These are phyloP conservation scores for Talaromyces nanjingensis DNA, from an alignment of 495 filamentous ascomycete species.

Conservation along the genomic window DNA sequence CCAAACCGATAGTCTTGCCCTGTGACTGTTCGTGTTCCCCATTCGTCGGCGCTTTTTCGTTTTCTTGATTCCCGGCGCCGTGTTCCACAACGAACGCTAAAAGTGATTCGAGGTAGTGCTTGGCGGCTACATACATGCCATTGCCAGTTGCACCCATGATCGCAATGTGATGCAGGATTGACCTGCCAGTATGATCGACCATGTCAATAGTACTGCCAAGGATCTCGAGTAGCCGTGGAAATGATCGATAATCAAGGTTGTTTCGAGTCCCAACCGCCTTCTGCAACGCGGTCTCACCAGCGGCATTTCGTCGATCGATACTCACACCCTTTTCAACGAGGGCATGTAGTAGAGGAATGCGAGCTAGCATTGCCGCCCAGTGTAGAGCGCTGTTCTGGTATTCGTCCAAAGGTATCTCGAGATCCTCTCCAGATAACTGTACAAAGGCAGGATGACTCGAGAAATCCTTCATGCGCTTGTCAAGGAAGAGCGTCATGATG, in stretches of 20 bases:
- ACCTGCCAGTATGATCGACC: constrained; percentile 79
- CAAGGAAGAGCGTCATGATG: constrained; percentile 82
- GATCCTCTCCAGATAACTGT: constrained; percentile 69
- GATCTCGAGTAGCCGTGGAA: constrained; percentile 78
- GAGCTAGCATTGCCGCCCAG: constrained; percentile 95
- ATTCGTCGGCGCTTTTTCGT: constrained; percentile 21
- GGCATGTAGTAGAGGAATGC: constrained; percentile 68
- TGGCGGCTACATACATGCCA: constrained; percentile 66
- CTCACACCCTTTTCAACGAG: constrained; percentile 77
- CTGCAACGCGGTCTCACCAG: constrained; percentile 87
- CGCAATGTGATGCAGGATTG: constrained; percentile 92
- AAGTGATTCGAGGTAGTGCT: constrained; percentile 88
- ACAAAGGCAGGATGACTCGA: constrained; percentile 56
- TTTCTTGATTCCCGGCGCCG: constrained; percentile 55
- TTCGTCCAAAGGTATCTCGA: constrained; percentile 84
- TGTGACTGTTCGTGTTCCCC: constrained; percentile 22
- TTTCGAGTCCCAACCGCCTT: constrained; percentile 83
- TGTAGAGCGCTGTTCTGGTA: constrained; percentile 85
- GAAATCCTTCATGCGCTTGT: constrained; percentile 58
- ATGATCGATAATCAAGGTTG: constrained; percentile 74
- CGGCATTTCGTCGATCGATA: constrained; percentile 77
- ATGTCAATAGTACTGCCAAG: constrained; percentile 88
- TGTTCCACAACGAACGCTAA: constrained; percentile 89
- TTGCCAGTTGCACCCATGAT: constrained; percentile 90
- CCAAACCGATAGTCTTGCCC: constrained; percentile 66